Conservation (phyloP, 2,329 filamentous ascomycete species). For the Daldinia eschscholtzii region DNA sequence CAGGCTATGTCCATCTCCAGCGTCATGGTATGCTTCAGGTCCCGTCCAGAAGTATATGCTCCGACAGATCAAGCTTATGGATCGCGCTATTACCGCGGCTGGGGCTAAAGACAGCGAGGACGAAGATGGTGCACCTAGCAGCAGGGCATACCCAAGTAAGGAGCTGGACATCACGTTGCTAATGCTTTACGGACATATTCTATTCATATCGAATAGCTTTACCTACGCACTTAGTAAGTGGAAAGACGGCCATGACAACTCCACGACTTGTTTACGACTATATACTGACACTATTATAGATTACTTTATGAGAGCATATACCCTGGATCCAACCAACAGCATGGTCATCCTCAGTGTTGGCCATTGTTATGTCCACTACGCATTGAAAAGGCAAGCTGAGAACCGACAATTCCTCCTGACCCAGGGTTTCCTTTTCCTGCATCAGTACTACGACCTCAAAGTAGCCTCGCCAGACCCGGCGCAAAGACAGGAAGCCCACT, state of each 20-base stretch:
- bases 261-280: not conserved
- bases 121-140: conserved; percentile 50
- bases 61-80: conserved; percentile 90
- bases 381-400: conserved; percentile 87
- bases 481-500: conserved; percentile 80
- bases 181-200: conserved; percentile 89
- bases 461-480: conserved; percentile 53
- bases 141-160: conserved; percentile 56
- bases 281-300: conserved; percentile 57
- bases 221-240: conserved; percentile 79
- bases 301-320: conserved; percentile 85
- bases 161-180: conserved; percentile 83
- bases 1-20: conserved; percentile 78
- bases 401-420: conserved; percentile 90
- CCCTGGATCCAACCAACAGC: conserved; percentile 80
- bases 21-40: conserved; percentile 82
- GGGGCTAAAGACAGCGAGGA: conserved; percentile 59
- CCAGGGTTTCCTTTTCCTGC: conserved; percentile 86
- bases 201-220: conserved; percentile 86
- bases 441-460: conserved; percentile 76
- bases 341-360: conserved; percentile 85
- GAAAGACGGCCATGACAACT: not conserved
- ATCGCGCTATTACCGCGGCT: conserved; percentile 72
- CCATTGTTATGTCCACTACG: conserved; percentile 87
- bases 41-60: conserved; percentile 91